phyloP scores from a whole-genome alignment of 108 stramenopile species.

The Cylindrotheca closterium region DNA sequence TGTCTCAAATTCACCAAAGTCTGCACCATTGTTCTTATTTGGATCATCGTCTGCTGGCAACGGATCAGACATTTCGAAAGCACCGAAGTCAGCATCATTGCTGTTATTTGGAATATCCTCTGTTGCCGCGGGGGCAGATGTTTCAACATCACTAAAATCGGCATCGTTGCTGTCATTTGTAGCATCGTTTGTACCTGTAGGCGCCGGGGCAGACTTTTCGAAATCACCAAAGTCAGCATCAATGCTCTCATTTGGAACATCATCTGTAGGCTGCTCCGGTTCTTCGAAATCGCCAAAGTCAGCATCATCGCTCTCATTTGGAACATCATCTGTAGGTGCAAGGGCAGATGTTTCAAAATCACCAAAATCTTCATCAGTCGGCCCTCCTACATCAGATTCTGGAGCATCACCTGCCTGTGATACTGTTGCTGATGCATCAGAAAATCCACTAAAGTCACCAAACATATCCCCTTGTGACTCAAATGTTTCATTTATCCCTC shows the following conservation, averaged over 20 bases:
- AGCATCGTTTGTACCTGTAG: slow-evolving; percentile 3
- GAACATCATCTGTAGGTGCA: neutral
- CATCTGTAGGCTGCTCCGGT: neutral
- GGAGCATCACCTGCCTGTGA: neutral
- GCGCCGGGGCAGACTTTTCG: slow-evolving; percentile 1
- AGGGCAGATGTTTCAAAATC: neutral
- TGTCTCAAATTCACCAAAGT: neutral
- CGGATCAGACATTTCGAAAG: neutral
- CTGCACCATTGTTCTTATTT: slow-evolving; percentile 2
- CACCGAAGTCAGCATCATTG: slow-evolving; percentile 2
- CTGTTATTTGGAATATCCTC: neutral
- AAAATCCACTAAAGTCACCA: neutral
- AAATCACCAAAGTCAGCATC: slow-evolving; percentile 29
- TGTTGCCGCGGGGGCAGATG: neutral
- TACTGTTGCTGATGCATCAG: neutral
- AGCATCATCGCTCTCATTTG: slow-evolving; percentile 14
- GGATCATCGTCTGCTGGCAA: neutral
- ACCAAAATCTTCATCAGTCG: slow-evolving; percentile 1
- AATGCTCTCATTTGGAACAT: neutral
- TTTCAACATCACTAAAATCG: neutral
- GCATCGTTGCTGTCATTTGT: neutral
- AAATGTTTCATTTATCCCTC: neutral
- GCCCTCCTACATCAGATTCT: neutral
- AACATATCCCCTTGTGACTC: neutral
- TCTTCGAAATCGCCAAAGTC: slow-evolving; percentile 40